These are phyloP conservation scores for Rozella allomycis DNA, from an alignment of 371 early-diverging fungal genomes.

Conservation along the genomic window DNA sequence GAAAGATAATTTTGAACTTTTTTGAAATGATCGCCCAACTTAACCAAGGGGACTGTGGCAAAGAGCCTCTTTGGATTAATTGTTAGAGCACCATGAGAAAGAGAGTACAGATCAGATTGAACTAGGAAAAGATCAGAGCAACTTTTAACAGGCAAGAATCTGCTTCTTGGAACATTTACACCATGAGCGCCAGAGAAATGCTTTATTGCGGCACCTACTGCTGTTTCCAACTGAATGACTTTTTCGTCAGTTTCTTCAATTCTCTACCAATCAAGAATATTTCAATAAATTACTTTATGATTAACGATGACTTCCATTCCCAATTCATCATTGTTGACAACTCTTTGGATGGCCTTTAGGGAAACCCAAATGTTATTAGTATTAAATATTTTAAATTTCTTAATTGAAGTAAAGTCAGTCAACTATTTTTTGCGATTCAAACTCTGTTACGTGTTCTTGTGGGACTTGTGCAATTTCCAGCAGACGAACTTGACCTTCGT, in stretches of 20 bases:
- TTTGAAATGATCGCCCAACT: constrained; percentile 95
- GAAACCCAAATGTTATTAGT: constrained; percentile 98
- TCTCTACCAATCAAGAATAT: no score
- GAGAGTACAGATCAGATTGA: constrained; percentile 79
- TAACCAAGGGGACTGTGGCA: constrained; percentile 81
- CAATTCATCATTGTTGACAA: constrained; percentile 56
- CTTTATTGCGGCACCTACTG: constrained; percentile 97
- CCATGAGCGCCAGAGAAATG: constrained; percentile 92
- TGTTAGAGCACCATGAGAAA: constrained; percentile 73
- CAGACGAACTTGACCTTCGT: constrained; percentile 80
- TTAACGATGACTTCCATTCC: constrained; percentile 95
- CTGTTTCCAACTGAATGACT: constrained; percentile 97
- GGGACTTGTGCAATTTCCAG: constrained; percentile 99
- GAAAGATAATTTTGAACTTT: constrained; percentile 56
- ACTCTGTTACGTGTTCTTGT: constrained; percentile 46
- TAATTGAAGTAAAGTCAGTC: constrained; percentile 96
- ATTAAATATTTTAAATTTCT: constrained; percentile 99
- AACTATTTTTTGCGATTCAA: background rate
- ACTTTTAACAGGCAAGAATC: constrained; percentile 98
- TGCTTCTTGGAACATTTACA: constrained; percentile 88
- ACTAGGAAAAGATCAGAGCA: constrained; percentile 95
- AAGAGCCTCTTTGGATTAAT: constrained; percentile 84
- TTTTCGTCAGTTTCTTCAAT: constrained; percentile 46
- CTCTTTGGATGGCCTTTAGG: constrained; percentile 82
- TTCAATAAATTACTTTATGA: no score